These are phyloP conservation scores for Aspergillus mulundensis DNA, from an alignment of 495 filamentous ascomycete species.

Conservation along the genomic window DNA sequence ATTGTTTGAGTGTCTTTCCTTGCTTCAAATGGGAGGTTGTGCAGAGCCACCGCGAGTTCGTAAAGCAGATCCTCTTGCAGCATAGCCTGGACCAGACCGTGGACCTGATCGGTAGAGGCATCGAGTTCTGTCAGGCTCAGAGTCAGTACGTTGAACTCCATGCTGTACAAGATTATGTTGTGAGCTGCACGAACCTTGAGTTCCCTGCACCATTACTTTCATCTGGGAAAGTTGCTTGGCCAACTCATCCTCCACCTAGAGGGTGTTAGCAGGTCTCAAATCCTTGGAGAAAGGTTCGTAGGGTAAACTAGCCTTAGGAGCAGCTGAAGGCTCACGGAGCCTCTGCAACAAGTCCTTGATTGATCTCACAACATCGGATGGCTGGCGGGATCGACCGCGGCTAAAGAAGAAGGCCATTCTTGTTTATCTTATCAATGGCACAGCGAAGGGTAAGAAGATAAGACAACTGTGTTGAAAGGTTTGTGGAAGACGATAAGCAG, in stretches of 20 bases:
- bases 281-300: not conserved
- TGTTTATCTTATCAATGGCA: constrained; percentile 15
- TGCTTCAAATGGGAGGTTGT: constrained; percentile 87
- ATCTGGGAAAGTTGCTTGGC: constrained; percentile 74
- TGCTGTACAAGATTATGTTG: too few relatives aligned
- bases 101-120: constrained; percentile 78
- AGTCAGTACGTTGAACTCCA: constrained; percentile 4
- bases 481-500: not conserved
- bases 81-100: constrained; percentile 70
- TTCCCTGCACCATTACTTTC: constrained; percentile 80
- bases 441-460: constrained; percentile 4
- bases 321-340: constrained; percentile 41
- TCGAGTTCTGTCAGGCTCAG: constrained; percentile 61
- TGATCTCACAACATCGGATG: constrained; percentile 54
- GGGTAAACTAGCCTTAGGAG: constrained; percentile 43
- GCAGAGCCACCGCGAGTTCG: constrained; percentile 71
- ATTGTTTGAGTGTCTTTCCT: constrained; percentile 87
- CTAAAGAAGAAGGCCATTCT: constrained; percentile 91
- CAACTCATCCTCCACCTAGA: constrained; percentile 67
- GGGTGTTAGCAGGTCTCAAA: constrained; percentile 31
- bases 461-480: not conserved
- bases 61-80: constrained; percentile 86
- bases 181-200: constrained; percentile 54
- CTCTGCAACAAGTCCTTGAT: constrained; percentile 54
- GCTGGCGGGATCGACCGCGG: constrained; percentile 52